Evolutionary conservation across 2,329 filamentous ascomycete genomes (phyloP).

Genomic region (Thermochaetoides dissita): DNA sequence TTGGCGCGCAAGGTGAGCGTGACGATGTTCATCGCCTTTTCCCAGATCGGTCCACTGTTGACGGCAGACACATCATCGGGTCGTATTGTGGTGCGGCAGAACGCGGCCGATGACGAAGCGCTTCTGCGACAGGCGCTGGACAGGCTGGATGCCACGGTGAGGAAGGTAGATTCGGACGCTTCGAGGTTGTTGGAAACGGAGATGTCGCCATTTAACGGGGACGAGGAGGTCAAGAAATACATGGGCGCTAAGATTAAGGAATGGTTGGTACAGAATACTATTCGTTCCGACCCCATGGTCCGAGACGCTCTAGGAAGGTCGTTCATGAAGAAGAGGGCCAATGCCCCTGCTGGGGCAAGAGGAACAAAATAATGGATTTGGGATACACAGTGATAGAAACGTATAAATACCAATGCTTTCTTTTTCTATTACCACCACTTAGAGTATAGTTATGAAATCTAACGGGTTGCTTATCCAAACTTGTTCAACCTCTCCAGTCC

Average conservation of each 20-base stretch:
- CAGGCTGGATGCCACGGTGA: constrained; percentile 47
- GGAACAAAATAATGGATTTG: constrained; percentile 22
- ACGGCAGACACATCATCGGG: constrained; percentile 24
- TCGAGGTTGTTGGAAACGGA: constrained; percentile 60
- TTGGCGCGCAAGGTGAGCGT: constrained; percentile 64
- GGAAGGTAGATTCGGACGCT: constrained; percentile 54
- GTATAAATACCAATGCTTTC: not conserved
- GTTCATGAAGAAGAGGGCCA: constrained; percentile 46
- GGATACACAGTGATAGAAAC: not conserved
- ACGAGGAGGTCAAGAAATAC: constrained; percentile 47
- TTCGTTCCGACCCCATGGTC: constrained; percentile 67
- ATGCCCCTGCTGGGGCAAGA: constrained; percentile 48
- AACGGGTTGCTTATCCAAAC: too few relatives aligned
- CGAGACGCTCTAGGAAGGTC: constrained; percentile 60
- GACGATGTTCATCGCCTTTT: constrained; percentile 70
- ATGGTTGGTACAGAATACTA: constrained; percentile 77
- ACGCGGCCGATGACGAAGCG: constrained; percentile 31
- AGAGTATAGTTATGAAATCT: too few relatives aligned
- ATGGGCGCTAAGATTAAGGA: constrained; percentile 64
- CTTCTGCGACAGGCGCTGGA: constrained; percentile 47
- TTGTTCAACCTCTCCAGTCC: not conserved
- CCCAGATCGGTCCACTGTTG: constrained; percentile 62
- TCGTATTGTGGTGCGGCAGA: constrained; percentile 16
- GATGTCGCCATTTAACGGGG: constrained; percentile 66
- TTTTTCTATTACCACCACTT: not conserved